Base-by-base conservation (phyloP, 1,139 yeast species). In the Pneumocystis canis region DNA sequence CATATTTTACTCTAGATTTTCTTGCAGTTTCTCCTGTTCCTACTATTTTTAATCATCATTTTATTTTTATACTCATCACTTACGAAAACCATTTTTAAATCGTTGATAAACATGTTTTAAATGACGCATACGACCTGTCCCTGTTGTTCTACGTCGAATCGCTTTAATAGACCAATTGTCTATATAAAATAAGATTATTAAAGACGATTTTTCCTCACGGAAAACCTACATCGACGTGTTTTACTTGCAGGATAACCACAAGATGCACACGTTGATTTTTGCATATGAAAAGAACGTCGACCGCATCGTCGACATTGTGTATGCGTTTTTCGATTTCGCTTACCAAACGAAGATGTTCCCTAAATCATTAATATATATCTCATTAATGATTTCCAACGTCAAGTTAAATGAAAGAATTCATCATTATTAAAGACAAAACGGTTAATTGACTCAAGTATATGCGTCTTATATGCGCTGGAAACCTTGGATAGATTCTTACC, bases 201-300 rank as follows among this genome's bases (percentile, higher is more conserved):
- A n/a, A n/a, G n/a, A n/a, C n/a, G n/a, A n/a, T n/a, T n/a, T n/a
- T n/a, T n/a, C n/a, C n/a, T n/a, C n/a, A n/a, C n/a, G n/a, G n/a
- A n/a, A n/a, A n/a, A n/a, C 58, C 61, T 62, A 67, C 76, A 76
- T 67, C 67, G 67, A 87, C 98, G 89, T 81, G 87, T 79, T 84
- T 94, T 94, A 76, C 98, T 97, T 77, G 97, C 89, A 82, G 99
- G 99, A 88, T 92, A 92, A 76, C 98, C 98, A 83, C 99, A 92
- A 73, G 95, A 81, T 79, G 98, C 79, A 83, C 99, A 92, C 75
- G 96, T 89, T 85, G 89, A 87, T 95, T 90, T 92, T 84, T 92
- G 98, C 79, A 86, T 81, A 84, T 94, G 98, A 95, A 90, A 92
- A 69, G 97, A 86, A 84, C 97, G 96, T 78, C 84, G 82, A 76